Base-by-base conservation (phyloP, 140 eudicot genomes). In the Flaveria floridana region DNA sequence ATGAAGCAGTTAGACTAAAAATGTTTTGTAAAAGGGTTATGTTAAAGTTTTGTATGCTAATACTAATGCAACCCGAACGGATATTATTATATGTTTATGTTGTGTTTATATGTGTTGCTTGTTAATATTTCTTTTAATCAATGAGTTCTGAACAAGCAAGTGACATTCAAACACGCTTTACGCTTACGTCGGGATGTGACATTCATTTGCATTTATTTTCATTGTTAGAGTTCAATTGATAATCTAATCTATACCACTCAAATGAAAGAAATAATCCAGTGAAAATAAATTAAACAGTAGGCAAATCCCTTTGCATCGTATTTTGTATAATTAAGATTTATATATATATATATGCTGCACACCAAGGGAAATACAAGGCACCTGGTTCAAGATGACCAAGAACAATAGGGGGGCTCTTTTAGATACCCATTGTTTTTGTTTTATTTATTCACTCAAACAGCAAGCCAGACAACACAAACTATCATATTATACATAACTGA, bases 401-500 rank as follows among this genome's bases (percentile, higher is more conserved):
- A 78, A 70, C 72, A 59, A 64, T 19, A 10, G 18, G 14, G 14
- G 52, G 55, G 81, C 62, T 68, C 72, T 59, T 78, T 50, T 10
- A 64, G 81, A 53, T 62, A 70, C 81, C 76, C 59, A 37, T 50
- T 51, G 68, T 25, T 21, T 53, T 51, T 72, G 50, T 80, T 55
- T 75, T 74, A 68, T 58, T 79, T 75, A 81, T 62, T 81, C 68
- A 50, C 59, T 51, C 69, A 50, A 52, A 75, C 78, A 39, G 26
- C 19, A 37, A 71, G 61, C 25, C 44, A 21, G 65, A 73, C 44
- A 65, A 52, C 48, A 73, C 74, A 70, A 70, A 52, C 61, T 25
- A 80, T 28, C 77, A 70, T 70, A 81, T 75, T n/a, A 68, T 50
- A 81, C 84, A 80, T 57, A 62, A n/a, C 0, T 16, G 67, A 59